These are phyloP conservation scores for Erigeron canadensis DNA, from an alignment of 129 eudicot species.

Conservation along the genomic window DNA sequence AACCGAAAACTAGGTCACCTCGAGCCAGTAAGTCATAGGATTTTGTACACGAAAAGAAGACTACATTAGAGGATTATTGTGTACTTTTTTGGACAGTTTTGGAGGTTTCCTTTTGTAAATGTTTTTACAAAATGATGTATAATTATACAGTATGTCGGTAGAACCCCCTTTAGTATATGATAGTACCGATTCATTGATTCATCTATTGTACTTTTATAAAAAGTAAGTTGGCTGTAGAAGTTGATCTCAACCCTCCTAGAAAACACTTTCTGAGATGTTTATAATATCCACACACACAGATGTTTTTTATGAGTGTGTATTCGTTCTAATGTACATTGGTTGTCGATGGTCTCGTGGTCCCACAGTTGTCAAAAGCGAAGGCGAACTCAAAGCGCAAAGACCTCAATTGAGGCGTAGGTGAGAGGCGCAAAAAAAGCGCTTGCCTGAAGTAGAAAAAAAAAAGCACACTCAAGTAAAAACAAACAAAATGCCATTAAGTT, in stretches of 20 bases:
- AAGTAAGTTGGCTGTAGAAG: slow-evolving; percentile 18
- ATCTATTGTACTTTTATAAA: background rate
- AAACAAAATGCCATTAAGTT: too few relatives aligned
- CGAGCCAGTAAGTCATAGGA: slow-evolving; percentile 33
- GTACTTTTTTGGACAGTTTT: slow-evolving; percentile 26
- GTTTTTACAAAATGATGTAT: slow-evolving; percentile 25
- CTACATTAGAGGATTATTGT: slow-evolving; percentile 20
- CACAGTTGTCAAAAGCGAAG: too few relatives aligned
- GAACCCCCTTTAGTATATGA: slow-evolving; percentile 18
- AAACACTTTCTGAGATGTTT: slow-evolving; percentile 9
- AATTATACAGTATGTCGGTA: slow-evolving; percentile 26
- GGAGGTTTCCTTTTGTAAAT: slow-evolving; percentile 15
- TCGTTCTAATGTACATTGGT: slow-evolving; percentile 6
- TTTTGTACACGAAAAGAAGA: slow-evolving; percentile 33
- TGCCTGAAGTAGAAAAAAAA: too few relatives aligned
- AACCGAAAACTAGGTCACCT: slow-evolving; percentile 46
- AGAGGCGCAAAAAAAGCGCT: too few relatives aligned
- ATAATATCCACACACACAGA: background rate
- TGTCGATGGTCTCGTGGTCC: too few relatives aligned
- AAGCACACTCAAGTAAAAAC: too few relatives aligned
- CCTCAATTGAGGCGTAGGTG: too few relatives aligned
- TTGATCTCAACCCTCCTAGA: background rate
- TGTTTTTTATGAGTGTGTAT: background rate
- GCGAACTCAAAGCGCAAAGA: too few relatives aligned
- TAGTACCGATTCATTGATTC: slow-evolving; percentile 35